A percentile compares a stretch with the other conserved stretches of the same genome.
These are phyloP conservation scores for Candida adriatica DNA, from an alignment of 805 yeast species.

Conservation along the genomic window DNA sequence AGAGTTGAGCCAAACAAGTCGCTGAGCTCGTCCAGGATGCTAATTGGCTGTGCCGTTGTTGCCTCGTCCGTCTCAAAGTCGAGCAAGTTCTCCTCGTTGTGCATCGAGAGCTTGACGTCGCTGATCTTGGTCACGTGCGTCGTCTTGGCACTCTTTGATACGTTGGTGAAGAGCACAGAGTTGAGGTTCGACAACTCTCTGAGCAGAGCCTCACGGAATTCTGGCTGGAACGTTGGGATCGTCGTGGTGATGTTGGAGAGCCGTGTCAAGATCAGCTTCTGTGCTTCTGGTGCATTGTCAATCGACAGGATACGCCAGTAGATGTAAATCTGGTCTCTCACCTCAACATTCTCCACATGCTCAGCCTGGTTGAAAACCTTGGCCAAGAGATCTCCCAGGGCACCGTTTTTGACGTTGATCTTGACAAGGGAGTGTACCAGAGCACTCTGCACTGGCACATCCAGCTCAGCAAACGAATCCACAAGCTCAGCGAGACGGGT, in stretches of 20 bases:
- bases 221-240: conserved; percentile 64
- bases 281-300: conserved; percentile 29
- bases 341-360: conserved; percentile 65
- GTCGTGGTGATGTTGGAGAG: conserved; percentile 70
- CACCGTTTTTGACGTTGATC: conserved; percentile 38
- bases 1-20: conserved; percentile 51
- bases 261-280: conserved; percentile 48
- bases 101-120: conserved; percentile 73
- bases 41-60: conserved; percentile 23
- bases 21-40: conserved; percentile 65
- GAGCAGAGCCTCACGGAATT: conserved; percentile 58
- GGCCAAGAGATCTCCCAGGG: conserved; percentile 40
- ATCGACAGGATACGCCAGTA: conserved; percentile 72
- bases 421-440: conserved; percentile 58
- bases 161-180: conserved; percentile 83
- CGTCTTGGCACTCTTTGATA: conserved; percentile 27
- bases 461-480: conserved; percentile 50
- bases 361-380: conserved; percentile 58
- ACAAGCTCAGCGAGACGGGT: conserved; percentile 39
- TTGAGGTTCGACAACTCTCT: conserved; percentile 78
- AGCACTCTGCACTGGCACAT: conserved; percentile 52
- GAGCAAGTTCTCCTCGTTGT: conserved; percentile 76
- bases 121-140: conserved; percentile 53
- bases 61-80: conserved; percentile 67
- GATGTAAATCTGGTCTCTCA: conserved; percentile 71